Conservation (phyloP, 2,329 filamentous ascomycete genomes). For the Trichoderma simmonsii region DNA sequence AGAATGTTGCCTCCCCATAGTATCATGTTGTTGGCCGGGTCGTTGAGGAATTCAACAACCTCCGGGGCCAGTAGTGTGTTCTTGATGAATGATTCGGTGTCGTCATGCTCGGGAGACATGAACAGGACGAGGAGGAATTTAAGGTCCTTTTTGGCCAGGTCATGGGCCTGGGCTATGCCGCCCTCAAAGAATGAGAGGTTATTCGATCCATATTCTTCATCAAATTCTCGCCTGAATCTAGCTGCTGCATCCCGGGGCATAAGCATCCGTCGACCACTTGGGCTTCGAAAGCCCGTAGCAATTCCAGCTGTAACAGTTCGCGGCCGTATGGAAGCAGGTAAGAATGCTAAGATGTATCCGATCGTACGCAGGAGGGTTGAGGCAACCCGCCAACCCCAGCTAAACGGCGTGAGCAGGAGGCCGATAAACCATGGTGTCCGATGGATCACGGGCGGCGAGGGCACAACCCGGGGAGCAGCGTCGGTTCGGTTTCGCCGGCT, state of each 20-base stretch:
- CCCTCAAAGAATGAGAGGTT: slow-evolving; percentile 77
- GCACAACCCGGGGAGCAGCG: slow-evolving; percentile 81
- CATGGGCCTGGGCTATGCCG: slow-evolving; percentile 87
- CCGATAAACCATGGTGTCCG: slow-evolving; percentile 73
- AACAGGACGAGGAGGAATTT: slow-evolving; percentile 89
- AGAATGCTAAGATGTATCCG: slow-evolving; percentile 74
- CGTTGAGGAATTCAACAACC: slow-evolving; percentile 69
- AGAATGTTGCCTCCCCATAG: slow-evolving; percentile 92
- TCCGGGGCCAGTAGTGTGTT: slow-evolving; percentile 77
- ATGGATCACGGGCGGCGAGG: slow-evolving; percentile 66
- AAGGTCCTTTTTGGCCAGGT: slow-evolving; percentile 83
- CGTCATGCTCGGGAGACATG: slow-evolving; percentile 90
- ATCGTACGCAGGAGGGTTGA: slow-evolving; percentile 69
- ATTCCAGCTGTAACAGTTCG: slow-evolving; percentile 53
- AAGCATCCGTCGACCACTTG: slow-evolving; percentile 69
- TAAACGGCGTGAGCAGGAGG: slow-evolving; percentile 78
- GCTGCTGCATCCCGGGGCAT: slow-evolving; percentile 84
- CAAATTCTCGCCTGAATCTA: slow-evolving; percentile 87
- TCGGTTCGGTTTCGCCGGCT: slow-evolving; percentile 43
- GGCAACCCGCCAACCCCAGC: slow-evolving; percentile 69
- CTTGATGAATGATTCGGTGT: slow-evolving; percentile 75
- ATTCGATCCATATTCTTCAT: slow-evolving; percentile 81
- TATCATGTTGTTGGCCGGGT: slow-evolving; percentile 74
- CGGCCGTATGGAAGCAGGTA: slow-evolving; percentile 64
- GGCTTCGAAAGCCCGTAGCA: slow-evolving; percentile 53